A percentile compares a stretch with the other conserved stretches of the same genome.
Conservation (phyloP, 345 rosid genomes). For the Geranium rotundifolium region DNA sequence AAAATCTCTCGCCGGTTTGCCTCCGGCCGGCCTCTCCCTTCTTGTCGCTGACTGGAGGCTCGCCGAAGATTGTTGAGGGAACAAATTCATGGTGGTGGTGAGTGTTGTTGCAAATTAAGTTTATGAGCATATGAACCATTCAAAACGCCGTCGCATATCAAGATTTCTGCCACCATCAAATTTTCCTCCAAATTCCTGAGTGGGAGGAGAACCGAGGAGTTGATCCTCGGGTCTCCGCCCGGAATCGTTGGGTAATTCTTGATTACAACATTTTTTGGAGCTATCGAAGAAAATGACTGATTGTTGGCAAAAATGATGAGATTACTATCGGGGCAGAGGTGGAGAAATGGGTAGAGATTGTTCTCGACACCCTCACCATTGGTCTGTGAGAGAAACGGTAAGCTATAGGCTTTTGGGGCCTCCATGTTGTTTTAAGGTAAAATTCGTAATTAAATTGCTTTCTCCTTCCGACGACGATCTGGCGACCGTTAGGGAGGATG, state of each 20-base stretch:
- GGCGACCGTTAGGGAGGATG: conserved; percentile 23
- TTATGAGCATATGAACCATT: no score
- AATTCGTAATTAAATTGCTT: conserved; percentile 21
- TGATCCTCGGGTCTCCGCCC: conserved; percentile 35
- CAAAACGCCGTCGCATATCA: conserved; percentile 80
- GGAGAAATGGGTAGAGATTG: conserved; percentile 46
- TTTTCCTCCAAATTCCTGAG: not conserved
- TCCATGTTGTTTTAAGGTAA: conserved; percentile 17
- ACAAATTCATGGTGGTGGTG: no score
- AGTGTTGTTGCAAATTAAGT: no score
- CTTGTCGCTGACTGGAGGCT: no score
- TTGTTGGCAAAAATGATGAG: conserved; percentile 42
- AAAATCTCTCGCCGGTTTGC: no score
- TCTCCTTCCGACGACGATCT: conserved; percentile 23
- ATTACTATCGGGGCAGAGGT: conserved; percentile 32
- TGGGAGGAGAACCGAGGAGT: conserved; percentile 39
- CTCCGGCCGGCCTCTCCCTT: no score
- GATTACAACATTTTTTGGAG: conserved; percentile 17
- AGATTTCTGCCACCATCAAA: conserved; percentile 21
- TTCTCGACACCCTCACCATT: conserved; percentile 12
- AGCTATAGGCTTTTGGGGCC: conserved; percentile 4
- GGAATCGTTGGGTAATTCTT: conserved; percentile 33
- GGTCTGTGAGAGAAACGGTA: conserved; percentile 19
- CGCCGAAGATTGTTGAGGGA: no score
- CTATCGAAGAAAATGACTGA: conserved; percentile 31